phyloP scores from a whole-genome alignment of 805 yeast genomes.

The Pichia insulana region DNA sequence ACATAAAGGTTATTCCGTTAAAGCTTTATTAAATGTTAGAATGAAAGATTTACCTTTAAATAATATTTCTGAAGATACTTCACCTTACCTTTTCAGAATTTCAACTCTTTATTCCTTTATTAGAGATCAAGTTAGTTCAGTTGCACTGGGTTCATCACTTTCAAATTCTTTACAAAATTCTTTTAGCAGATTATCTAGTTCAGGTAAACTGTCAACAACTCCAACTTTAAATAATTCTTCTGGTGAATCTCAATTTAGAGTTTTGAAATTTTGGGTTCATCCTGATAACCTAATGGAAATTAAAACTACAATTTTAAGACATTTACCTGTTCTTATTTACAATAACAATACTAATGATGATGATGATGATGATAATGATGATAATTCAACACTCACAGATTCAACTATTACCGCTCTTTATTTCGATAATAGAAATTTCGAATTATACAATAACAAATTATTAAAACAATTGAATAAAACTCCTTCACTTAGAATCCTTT shows the following conservation, averaged over 20 bases:
- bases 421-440: constrained; percentile 78
- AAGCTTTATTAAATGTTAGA: constrained; percentile 81
- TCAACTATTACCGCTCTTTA: constrained; percentile 82
- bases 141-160: constrained; percentile 25
- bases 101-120: constrained; percentile 75
- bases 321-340: constrained; percentile 84
- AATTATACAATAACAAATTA: constrained; percentile 77
- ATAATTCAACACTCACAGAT: constrained; percentile 47
- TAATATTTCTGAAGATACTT: constrained; percentile 72
- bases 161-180: constrained; percentile 36
- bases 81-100: constrained; percentile 78
- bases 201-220: constrained; percentile 28
- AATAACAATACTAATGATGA: constrained; percentile 37
- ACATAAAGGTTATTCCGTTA: constrained; percentile 82
- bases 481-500: constrained; percentile 75
- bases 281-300: constrained; percentile 97
- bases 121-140: constrained; percentile 55
- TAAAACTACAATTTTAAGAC: constrained; percentile 88
- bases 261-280: constrained; percentile 91
- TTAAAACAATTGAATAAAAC: constrained; percentile 51
- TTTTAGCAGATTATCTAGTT: constrained; percentile 38
- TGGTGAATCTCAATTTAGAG: constrained; percentile 34
- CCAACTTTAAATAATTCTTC: constrained; percentile 17
- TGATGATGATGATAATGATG: constrained; percentile 40
- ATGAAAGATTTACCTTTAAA: constrained; percentile 84